phyloP scores from a whole-genome alignment of 768 basidiomycete species.

The Boletus bicolor region DNA sequence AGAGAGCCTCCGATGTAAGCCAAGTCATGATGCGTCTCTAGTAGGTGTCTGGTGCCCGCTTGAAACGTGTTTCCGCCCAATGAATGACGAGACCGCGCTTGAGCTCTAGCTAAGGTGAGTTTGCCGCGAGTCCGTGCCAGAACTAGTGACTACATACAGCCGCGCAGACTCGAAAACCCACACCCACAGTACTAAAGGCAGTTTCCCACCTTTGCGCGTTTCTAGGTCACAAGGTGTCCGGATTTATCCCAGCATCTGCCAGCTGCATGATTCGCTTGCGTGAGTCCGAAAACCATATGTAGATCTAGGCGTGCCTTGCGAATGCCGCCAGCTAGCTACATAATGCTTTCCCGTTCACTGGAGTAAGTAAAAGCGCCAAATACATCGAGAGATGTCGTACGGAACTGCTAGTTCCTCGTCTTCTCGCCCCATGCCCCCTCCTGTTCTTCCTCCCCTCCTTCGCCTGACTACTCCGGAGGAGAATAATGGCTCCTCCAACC shows the following conservation, averaged over 20 bases:
- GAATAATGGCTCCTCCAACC: conserved; percentile 22
- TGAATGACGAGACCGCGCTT: neutral
- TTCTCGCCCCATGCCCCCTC: conserved; percentile 3
- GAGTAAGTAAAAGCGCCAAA: neutral
- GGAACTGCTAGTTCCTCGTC: conserved; percentile 5
- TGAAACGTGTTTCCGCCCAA: neutral
- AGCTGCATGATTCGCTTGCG: neutral
- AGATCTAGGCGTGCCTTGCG: neutral
- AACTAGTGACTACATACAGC: neutral
- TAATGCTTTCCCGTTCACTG: neutral
- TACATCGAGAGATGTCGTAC: conserved; percentile 9
- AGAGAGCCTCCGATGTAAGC: neutral
- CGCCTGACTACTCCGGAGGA: conserved; percentile 5
- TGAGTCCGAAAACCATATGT: neutral
- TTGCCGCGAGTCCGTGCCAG: neutral
- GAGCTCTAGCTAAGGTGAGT: conserved; percentile 4
- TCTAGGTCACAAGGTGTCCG: conserved; percentile 10
- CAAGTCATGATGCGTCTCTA: neutral
- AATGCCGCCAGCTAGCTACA: conserved; percentile 3
- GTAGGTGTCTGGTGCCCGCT: too few species aligned
- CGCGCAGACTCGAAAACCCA: neutral
- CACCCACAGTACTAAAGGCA: neutral
- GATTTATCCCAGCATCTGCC: conserved; percentile 1
- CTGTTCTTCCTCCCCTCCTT: conserved; percentile 18
- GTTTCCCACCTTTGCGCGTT: conserved; percentile 14